Evolutionary conservation across 805 yeast species (phyloP).

Genomic region (Candida krabiensis): DNA sequence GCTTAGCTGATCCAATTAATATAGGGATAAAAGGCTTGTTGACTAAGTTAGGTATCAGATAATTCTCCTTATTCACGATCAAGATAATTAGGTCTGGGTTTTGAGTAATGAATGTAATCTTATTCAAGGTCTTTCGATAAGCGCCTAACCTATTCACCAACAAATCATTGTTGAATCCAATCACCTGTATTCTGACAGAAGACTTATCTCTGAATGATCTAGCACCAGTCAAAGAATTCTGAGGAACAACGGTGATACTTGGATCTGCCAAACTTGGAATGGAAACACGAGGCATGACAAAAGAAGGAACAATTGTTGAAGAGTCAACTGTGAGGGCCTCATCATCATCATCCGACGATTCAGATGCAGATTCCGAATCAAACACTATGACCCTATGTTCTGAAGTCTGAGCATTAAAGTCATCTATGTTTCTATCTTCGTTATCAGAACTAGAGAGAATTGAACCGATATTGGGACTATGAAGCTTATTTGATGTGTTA

Average conservation of each 20-base stretch:
- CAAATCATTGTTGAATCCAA: slow-evolving; percentile 24
- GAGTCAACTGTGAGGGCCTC: slow-evolving; percentile 28
- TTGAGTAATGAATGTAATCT: slow-evolving; percentile 26
- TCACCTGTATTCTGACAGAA: slow-evolving; percentile 26
- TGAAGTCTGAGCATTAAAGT: slow-evolving; percentile 9
- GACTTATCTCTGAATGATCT: background rate
- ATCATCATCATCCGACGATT: slow-evolving; percentile 18
- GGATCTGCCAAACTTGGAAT: slow-evolving; percentile 18
- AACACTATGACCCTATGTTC: slow-evolving; percentile 24
- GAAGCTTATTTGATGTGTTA: slow-evolving; percentile 6
- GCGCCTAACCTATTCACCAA: slow-evolving; percentile 24
- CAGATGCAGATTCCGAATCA: slow-evolving; percentile 25
- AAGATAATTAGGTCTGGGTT: slow-evolving; percentile 29
- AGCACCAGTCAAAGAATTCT: background rate
- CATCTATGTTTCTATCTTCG: slow-evolving; percentile 25
- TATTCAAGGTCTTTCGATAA: slow-evolving; percentile 31
- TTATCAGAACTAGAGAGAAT: slow-evolving; percentile 35
- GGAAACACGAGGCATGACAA: slow-evolving; percentile 39
- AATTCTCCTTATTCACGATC: slow-evolving; percentile 29
- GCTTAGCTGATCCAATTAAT: slow-evolving; percentile 5
- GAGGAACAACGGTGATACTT: background rate
- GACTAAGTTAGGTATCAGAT: slow-evolving; percentile 27
- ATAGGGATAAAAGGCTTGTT: slow-evolving; percentile 34
- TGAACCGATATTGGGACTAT: slow-evolving; percentile 29
- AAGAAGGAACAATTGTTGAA: slow-evolving; percentile 33